A percentile compares a stretch with the other conserved stretches of the same genome.
Conservation (phyloP, 148 eudicot genomes). For the Rhododendron henanense region DNA sequence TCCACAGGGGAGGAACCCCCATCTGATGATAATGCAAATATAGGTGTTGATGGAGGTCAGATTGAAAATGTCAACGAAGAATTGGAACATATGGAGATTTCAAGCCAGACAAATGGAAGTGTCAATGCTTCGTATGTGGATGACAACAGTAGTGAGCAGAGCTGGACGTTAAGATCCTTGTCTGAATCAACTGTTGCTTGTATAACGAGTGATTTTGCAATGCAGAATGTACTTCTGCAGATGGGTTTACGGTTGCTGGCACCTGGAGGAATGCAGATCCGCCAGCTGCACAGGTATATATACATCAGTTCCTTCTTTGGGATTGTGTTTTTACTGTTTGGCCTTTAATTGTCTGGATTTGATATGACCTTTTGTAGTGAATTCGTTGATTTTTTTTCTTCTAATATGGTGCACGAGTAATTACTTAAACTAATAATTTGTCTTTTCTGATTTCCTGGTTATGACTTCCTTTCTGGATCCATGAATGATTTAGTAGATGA, state of each 20-base stretch:
- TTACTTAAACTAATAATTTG: neutral
- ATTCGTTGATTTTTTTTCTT: neutral
- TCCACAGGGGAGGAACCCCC: neutral
- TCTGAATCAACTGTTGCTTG: conserved; percentile 96
- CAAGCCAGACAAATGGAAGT: conserved; percentile 49
- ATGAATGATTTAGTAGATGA: neutral
- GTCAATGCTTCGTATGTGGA: conserved; percentile 42
- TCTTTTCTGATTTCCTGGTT: neutral
- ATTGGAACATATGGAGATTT: conserved; percentile 39
- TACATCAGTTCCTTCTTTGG: neutral
- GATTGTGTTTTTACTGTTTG: neutral
- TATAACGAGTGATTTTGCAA: conserved; percentile 86
- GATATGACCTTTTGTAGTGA: neutral
- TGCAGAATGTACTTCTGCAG: conserved; percentile 95
- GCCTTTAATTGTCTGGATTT: neutral
- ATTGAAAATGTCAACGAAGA: conserved; percentile 20
- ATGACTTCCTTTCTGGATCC: neutral
- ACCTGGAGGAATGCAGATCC: conserved; percentile 99
- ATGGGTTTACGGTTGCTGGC: conserved; percentile 92
- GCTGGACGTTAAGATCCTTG: conserved; percentile 77
- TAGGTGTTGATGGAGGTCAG: conserved; percentile 25
- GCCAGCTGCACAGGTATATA: conserved; percentile 81
- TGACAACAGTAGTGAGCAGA: conserved; percentile 88
- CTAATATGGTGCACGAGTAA: neutral
- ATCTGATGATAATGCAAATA: conserved; percentile 9